Conservation (phyloP, 2,329 filamentous ascomycete genomes). For the Fusarium sp. region DNA sequence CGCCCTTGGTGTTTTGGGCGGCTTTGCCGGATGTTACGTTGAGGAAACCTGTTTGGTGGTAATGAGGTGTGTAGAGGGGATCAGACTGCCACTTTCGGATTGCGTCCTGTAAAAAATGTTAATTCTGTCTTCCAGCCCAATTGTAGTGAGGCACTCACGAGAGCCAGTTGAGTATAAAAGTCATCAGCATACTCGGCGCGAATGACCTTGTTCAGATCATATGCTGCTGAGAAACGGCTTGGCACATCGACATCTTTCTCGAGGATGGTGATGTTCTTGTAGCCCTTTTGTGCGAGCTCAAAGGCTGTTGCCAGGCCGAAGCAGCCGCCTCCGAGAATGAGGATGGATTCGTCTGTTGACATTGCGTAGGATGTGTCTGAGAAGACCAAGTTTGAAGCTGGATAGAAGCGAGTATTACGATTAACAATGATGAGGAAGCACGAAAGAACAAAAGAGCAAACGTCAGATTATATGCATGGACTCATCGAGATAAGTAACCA, state of each 20-base stretch:
- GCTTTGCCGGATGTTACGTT: conserved; percentile 29
- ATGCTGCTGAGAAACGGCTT: conserved; percentile 25
- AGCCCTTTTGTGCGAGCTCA: conserved; percentile 20
- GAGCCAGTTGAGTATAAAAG: conserved; percentile 23
- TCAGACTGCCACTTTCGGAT: conserved; percentile 32
- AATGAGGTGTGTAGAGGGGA: conserved; percentile 18
- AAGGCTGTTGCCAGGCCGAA: conserved; percentile 23
- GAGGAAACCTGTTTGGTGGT: conserved; percentile 30
- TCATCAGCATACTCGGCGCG: conserved; percentile 27
- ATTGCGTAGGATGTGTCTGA: neutral
- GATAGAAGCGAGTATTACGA: fast-evolving
- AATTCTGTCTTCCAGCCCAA: too few relatives aligned
- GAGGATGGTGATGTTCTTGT: conserved; percentile 27
- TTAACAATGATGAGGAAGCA: neutral
- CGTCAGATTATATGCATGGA: neutral
- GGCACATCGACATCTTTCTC: conserved; percentile 25
- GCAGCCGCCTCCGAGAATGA: conserved; percentile 29
- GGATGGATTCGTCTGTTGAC: conserved; percentile 12
- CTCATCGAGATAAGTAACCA: neutral
- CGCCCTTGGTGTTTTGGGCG: conserved; percentile 17
- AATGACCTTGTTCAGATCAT: conserved; percentile 33
- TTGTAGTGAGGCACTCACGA: too few relatives aligned
- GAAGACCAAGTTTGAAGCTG: neutral
- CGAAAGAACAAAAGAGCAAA: fast-evolving
- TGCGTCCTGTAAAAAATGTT: neutral